Base-by-base conservation (phyloP, 345 rosid species). In the Citrus cavaleriei region DNA sequence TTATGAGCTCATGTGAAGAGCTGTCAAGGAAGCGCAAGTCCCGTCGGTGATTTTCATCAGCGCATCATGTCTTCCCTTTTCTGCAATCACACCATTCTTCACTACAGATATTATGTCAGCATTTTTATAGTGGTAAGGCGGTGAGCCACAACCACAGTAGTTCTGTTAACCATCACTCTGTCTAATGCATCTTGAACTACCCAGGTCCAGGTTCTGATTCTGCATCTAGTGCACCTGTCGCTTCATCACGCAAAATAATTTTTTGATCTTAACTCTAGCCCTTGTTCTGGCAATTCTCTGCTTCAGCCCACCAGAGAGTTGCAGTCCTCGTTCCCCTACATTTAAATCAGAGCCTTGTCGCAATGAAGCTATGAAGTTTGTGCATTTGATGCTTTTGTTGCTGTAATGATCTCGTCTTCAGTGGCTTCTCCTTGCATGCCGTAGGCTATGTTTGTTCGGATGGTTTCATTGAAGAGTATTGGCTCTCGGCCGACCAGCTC, bases 401-500 rank as follows among this genome's bases (percentile, higher is more conserved):
- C 94, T 7, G 81, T 76, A 3, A 86, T 83, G 69, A 89, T 83
- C 81, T 90, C 92, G 38, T 90, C 92, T 82, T 89, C 92, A 0
- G 82, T 84, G 38, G 63, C 85, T 2, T 76, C 83, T 22, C 91
- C 92, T 4, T 82, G 79, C 62, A 88, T 89, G 7, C 95, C 93
- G 42, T 90, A 91, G 7, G 86, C 88, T 24, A 93, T 89, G 86
- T 91, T 93, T 37, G 73, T 28, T 3, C 89, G 86, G 60, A 90
- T 91, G 3, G 92, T 87, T 82, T 88, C 93, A 1, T 90, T 90
- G 89, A 91, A 89, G 19, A 89, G 88, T 22, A 89, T 78, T 9
- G 94, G 95, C 79, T 91, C 95, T 79, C 91, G 95, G 37, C 92
- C 85, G 57, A 91, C 95, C 25, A 93, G 54, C 32, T 91, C 93